Conservation (phyloP, 345 rosid species). For the Toxicodendron radicans region DNA sequence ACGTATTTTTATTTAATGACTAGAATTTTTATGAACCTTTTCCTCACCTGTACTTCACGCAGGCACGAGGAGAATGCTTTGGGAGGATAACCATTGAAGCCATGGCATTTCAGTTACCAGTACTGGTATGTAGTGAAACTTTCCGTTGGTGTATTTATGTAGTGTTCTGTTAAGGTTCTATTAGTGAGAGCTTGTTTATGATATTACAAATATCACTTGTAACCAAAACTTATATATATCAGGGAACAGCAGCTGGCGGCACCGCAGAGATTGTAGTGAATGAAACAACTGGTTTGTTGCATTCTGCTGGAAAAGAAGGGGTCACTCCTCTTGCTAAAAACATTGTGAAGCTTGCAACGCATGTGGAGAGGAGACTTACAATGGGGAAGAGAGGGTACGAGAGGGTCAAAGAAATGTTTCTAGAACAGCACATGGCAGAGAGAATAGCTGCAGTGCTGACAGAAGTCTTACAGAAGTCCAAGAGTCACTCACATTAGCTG, state of each 20-base stretch:
- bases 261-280: slow-evolving; percentile 49
- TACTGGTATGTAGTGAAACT: slow-evolving; percentile 38
- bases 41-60: background rate
- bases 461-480: slow-evolving; percentile 34
- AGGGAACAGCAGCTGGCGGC: slow-evolving; percentile 59
- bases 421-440: slow-evolving; percentile 49
- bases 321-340: slow-evolving; percentile 40
- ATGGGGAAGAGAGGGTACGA: slow-evolving; percentile 54
- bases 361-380: slow-evolving; percentile 50
- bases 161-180: background rate
- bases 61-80: slow-evolving; percentile 60
- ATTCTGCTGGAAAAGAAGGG: slow-evolving; percentile 49
- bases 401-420: slow-evolving; percentile 41
- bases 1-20: background rate
- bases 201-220: slow-evolving; percentile 1
- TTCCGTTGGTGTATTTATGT: background rate
- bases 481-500: background rate
- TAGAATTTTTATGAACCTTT: background rate
- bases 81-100: slow-evolving; percentile 66
- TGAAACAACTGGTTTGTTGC: slow-evolving; percentile 51
- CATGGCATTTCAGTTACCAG: slow-evolving; percentile 60
- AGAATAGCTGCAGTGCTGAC: slow-evolving; percentile 45
- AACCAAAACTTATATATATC: background rate
- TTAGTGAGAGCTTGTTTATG: background rate
- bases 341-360: slow-evolving; percentile 48